Base-by-base conservation (phyloP, 2,329 filamentous ascomycete species). In the Neofusicoccum parvum region DNA sequence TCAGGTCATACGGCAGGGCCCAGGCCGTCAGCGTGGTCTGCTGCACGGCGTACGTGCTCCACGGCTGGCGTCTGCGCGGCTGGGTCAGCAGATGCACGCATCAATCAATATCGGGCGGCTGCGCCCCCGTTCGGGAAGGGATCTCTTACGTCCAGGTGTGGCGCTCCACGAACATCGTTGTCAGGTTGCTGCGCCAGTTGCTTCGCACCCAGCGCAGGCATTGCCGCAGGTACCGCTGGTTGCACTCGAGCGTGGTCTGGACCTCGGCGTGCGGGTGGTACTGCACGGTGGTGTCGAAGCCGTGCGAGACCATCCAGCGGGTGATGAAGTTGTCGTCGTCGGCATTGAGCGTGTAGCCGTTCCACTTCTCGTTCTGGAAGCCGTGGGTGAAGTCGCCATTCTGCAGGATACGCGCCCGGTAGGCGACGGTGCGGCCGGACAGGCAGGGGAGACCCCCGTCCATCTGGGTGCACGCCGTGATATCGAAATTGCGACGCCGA, bases 271-370 rank as follows among this genome's bases (percentile, higher is more conserved):
- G 76, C 72, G 92, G 96, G 77, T 97, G 90, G 80, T 97, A 97
- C 81, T 98, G 94, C 78, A 97, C 91, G 84, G 92, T 94, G 23
- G 94, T 97, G 81, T 96, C 92, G 92, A 92, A 96, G 70, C 90
- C 86, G 80, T 97, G 90, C 69, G 88, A 91, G 71, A 97, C 94
- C 73, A 98, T 86, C 94, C 94, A 98, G 66, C 94, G 89, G 6
- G 94, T 97, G 72, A 98, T 92, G 80, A 97, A 98, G 80, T 98
- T 98, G 83, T 98, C 94, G 78, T 98, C 94, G 78, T 98, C 94
- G 32, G 94, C 93, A 75, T 97, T 97, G 67, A 98, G 85, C 73
- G 94, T 94, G 80, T 90, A 96, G 37, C 76, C 75, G 79, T 85
- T 85, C 92, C 92, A 97, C 71, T 90, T 90, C 80, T 98, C 94